Conservation (phyloP, 164 flowering plant genomes). For the Macadamia integrifolia region DNA sequence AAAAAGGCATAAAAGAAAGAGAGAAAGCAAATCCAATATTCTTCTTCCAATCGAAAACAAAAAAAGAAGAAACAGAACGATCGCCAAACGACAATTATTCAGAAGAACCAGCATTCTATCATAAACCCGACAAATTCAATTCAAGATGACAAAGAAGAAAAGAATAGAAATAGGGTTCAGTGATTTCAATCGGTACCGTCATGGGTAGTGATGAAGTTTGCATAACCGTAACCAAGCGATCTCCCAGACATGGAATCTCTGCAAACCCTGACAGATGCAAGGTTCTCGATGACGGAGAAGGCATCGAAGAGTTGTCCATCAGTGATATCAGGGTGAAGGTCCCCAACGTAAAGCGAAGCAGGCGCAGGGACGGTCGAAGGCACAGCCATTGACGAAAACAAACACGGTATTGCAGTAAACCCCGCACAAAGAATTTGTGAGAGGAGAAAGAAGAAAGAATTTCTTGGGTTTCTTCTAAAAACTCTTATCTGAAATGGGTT, state of each 20-base stretch:
- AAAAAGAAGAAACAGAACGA: not conserved
- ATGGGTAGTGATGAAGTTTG: conserved; percentile 47
- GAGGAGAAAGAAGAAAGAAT: not conserved
- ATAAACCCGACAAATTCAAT: not conserved
- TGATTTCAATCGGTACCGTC: conserved; percentile 38
- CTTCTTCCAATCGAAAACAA: not conserved
- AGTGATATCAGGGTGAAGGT: conserved; percentile 59
- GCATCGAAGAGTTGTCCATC: conserved; percentile 48
- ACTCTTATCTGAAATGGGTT: no score
- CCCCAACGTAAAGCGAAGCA: conserved; percentile 79
- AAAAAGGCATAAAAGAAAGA: not conserved
- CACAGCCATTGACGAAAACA: conserved; percentile 29
- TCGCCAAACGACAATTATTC: not conserved
- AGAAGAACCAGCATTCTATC: not conserved
- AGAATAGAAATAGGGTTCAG: not conserved
- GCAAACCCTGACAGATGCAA: conserved; percentile 74
- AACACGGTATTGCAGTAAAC: not conserved
- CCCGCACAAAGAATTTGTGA: no score
- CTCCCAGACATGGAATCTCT: conserved; percentile 51
- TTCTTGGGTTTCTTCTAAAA: no score
- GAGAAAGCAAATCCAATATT: not conserved
- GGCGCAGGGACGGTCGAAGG: conserved; percentile 31
- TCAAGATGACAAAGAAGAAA: not conserved
- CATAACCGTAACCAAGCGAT: conserved; percentile 83
- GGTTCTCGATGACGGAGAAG: conserved; percentile 36